A percentile compares a stretch with the other conserved stretches of the same genome.
Conservation (phyloP, 306 rosid genomes). For the Cucurbita argyrosperma region DNA sequence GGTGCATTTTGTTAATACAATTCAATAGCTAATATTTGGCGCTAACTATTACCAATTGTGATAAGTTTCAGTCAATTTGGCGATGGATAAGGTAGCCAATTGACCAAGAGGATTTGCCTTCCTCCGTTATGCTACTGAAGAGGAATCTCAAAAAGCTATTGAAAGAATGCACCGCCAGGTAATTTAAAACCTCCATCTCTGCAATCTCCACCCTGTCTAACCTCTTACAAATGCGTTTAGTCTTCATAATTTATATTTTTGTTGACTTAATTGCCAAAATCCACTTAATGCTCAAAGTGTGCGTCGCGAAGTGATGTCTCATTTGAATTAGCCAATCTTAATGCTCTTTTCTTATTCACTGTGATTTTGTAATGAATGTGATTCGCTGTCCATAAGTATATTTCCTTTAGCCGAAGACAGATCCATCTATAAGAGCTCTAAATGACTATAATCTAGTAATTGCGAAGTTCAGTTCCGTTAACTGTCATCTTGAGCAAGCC, state of each 20-base stretch:
- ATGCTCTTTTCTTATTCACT: background rate
- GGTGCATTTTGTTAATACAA: too few species aligned
- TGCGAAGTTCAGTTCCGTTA: background rate
- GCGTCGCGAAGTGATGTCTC: too few species aligned
- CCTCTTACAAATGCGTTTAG: background rate
- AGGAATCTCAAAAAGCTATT: constrained; percentile 70
- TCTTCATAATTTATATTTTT: background rate
- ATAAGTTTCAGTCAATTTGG: constrained; percentile 49
- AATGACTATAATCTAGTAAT: background rate
- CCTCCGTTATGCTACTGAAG: constrained; percentile 61
- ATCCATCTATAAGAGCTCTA: background rate
- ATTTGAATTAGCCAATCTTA: too few species aligned
- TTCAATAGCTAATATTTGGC: background rate
- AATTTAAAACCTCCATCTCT: background rate
- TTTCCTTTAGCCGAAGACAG: background rate
- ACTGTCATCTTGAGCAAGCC: background rate
- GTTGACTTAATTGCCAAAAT: background rate
- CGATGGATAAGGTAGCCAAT: constrained; percentile 87
- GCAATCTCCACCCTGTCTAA: background rate
- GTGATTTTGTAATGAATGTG: background rate
- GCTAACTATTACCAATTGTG: background rate
- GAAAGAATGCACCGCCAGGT: constrained; percentile 97
- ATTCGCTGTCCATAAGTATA: background rate
- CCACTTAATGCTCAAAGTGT: background rate
- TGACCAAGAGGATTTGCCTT: constrained; percentile 96